These are phyloP conservation scores for Pisolithus tinctorius DNA, from an alignment of 768 basidiomycete species.

Conservation along the genomic window DNA sequence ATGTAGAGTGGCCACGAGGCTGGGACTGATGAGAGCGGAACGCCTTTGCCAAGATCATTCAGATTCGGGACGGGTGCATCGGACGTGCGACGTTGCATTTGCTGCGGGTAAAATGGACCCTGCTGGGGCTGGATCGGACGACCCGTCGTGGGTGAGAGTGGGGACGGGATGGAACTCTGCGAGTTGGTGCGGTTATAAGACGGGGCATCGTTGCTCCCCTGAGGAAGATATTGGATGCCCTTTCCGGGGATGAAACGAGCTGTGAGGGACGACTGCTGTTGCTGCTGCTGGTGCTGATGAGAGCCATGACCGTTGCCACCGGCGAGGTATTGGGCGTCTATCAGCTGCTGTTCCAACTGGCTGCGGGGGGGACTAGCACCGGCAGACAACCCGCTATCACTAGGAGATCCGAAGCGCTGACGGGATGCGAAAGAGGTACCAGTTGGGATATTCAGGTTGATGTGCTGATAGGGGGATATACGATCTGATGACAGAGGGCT, in stretches of 20 bases:
- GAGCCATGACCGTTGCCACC: constrained; percentile 11
- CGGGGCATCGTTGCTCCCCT: constrained; percentile 19
- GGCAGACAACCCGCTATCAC: constrained; percentile 49
- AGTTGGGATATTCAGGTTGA: constrained; percentile 53
- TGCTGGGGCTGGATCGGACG: constrained; percentile 26
- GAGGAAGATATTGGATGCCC: constrained; percentile 53
- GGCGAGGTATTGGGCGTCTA: constrained; percentile 32
- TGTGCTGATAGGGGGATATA: constrained; percentile 50
- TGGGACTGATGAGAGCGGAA: constrained; percentile 80
- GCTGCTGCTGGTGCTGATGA: constrained; percentile 23
- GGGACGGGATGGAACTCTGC: constrained; percentile 38
- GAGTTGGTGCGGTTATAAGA: constrained; percentile 39
- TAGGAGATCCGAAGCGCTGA: constrained; percentile 50
- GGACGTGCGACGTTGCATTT: constrained; percentile 34
- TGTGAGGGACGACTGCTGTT: constrained; percentile 34
- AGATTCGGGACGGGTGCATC: constrained; percentile 31
- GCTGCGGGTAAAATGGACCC: constrained; percentile 22
- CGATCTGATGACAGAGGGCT: constrained; percentile 52
- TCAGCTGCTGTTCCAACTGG: constrained; percentile 41
- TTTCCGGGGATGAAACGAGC: constrained; percentile 62
- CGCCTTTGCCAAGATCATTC: constrained; percentile 76
- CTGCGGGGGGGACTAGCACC: constrained; percentile 45
- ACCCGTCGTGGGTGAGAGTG: constrained; percentile 45
- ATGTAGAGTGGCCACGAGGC: constrained; percentile 88
- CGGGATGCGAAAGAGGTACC: constrained; percentile 39